Base-by-base conservation (phyloP, 345 rosid species). In the Pugionium dolabratum region DNA sequence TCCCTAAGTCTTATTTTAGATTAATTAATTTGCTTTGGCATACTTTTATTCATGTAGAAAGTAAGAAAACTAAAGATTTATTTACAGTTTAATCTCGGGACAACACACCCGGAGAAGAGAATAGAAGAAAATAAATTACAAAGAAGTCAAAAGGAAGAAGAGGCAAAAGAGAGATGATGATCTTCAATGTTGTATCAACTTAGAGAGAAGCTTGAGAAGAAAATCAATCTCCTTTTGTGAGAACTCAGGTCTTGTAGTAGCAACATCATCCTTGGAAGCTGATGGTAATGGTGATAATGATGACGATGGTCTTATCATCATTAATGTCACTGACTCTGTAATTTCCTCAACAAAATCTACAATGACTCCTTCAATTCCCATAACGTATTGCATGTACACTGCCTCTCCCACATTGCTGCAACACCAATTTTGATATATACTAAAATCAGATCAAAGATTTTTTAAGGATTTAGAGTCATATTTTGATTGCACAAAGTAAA, bases 331-430 rank as follows among this genome's bases (percentile, higher is more conserved):
- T 0, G 88, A 82, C 70, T 85, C 82, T 0, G 92, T 63, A 27
- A 91, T 89, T 75, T 95, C 99, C 33, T 82, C 76, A 54, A 91
- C 95, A 49, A 87, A 65, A 75, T 95, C 97, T 0, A 91, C 91
- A 34, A 95, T 89, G 56, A 91, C 97, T 61, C 99, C 96, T 31
- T 91, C 87, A 40, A 87, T 72, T 8, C 97, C 96, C 97, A 95
- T 95, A 77, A 91, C 62, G 76, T 95, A 73, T 57, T 95, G 99
- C 90, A 91, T 78, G 82, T 87, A 89, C 51, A 91, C 99, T 0
- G 96, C 96, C 78, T 94, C 99, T 0, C 91, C 61, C 25, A 94
- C 96, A 66, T 91, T 95, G 65, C 91, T 85, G 78, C 76, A 75
- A 26, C 54, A 5, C 29, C 39, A 44, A 9, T 44, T 34, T 34